Evolutionary conservation across 129 eudicot species (phyloP).

Genomic region (Artemisia tridentata): DNA sequence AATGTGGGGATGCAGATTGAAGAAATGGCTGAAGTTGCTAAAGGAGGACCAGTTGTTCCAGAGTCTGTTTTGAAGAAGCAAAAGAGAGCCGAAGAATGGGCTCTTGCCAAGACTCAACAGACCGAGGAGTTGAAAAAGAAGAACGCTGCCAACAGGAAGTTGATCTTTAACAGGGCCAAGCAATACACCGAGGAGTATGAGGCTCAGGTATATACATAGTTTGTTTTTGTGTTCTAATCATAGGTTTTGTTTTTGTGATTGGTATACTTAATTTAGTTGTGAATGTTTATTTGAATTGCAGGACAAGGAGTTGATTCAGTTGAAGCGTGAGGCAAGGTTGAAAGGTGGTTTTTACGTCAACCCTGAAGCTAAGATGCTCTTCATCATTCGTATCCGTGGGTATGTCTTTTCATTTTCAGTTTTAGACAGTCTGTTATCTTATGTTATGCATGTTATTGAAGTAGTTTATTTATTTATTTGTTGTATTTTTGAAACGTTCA

Average conservation of each 20-base stretch:
- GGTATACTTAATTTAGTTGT: neutral
- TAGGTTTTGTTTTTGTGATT: neutral
- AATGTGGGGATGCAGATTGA: slow-evolving; percentile 8
- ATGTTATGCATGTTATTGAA: neutral
- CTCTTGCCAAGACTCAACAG: slow-evolving; percentile 59
- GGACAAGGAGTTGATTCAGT: slow-evolving; percentile 62
- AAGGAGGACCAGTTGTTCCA: slow-evolving; percentile 53
- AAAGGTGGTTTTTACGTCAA: slow-evolving; percentile 75
- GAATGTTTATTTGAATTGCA: slow-evolving; percentile 10
- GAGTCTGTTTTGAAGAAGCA: slow-evolving; percentile 89
- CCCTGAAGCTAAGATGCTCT: slow-evolving; percentile 82
- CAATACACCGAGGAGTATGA: slow-evolving; percentile 67
- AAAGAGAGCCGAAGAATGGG: slow-evolving; percentile 87
- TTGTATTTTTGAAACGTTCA: slow-evolving; percentile 24
- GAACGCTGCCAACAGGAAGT: slow-evolving; percentile 61
- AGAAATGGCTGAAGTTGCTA: slow-evolving; percentile 63
- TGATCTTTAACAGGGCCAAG: slow-evolving; percentile 41
- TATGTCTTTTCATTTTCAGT: slow-evolving; percentile 3
- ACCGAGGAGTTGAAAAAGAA: slow-evolving; percentile 56
- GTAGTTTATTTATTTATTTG: neutral
- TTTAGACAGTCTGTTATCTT: neutral
- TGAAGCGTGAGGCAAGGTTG: slow-evolving; percentile 86
- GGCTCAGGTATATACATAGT: slow-evolving; percentile 49
- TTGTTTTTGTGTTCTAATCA: too few relatives aligned
- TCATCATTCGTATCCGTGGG: slow-evolving; percentile 82